phyloP scores from a whole-genome alignment of 345 rosid species.

The Euphorbia pulcherrima region DNA sequence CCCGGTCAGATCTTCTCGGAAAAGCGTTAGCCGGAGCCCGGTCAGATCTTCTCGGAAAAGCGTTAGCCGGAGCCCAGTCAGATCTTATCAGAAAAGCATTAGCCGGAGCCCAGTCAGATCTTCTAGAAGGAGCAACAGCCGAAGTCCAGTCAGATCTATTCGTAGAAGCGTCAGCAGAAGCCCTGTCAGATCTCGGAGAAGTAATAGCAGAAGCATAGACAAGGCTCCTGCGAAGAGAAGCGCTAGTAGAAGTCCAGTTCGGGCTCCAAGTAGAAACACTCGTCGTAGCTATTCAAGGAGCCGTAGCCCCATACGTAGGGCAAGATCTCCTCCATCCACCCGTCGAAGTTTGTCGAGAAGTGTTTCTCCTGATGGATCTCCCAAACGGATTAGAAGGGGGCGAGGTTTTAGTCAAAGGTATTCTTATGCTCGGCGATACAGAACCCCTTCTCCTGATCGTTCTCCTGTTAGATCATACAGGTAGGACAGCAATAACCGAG shows the following conservation, averaged over 20 bases:
- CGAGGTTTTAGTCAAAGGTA: slow-evolving; percentile 87
- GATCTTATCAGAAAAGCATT: neutral
- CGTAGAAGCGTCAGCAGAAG: slow-evolving; percentile 49
- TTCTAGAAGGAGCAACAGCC: slow-evolving; percentile 35
- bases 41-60: slow-evolving; percentile 53
- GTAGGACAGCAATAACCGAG: slow-evolving; percentile 57
- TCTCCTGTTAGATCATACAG: slow-evolving; percentile 77
- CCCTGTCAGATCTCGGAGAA: slow-evolving; percentile 29
- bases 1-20: slow-evolving; percentile 26
- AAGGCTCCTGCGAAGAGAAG: slow-evolving; percentile 47
- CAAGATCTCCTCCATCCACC: slow-evolving; percentile 54
- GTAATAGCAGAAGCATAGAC: slow-evolving; percentile 44
- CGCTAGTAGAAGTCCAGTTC: slow-evolving; percentile 55
- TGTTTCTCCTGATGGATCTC: slow-evolving; percentile 67
- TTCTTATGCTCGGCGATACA: slow-evolving; percentile 80
- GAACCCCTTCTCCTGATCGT: slow-evolving; percentile 86
- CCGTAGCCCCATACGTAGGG: slow-evolving; percentile 45
- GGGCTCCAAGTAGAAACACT: slow-evolving; percentile 44
- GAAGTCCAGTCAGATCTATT: slow-evolving; percentile 41
- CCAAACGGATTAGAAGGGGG: slow-evolving; percentile 84
- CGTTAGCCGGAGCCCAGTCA: slow-evolving; percentile 56
- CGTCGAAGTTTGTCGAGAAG: slow-evolving; percentile 84
- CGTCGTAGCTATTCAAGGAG: slow-evolving; percentile 62
- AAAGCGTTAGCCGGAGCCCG: slow-evolving; percentile 44
- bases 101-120: slow-evolving; percentile 16